Base-by-base conservation (phyloP, 2,329 filamentous ascomycete genomes). In the Colletotrichum sp. region DNA sequence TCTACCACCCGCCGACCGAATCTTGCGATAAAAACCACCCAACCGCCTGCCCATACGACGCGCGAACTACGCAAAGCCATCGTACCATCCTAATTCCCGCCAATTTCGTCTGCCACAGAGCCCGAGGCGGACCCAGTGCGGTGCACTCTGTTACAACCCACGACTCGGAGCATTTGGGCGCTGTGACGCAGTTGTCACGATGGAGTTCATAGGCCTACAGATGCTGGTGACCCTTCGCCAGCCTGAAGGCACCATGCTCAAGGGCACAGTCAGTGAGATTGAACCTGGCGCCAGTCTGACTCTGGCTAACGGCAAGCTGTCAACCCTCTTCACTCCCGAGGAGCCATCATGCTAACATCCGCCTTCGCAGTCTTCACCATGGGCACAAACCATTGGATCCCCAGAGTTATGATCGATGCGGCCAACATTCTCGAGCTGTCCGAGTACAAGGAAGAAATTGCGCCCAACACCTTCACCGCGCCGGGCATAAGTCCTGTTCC, bases 131-230 rank as follows among this genome's bases (percentile, higher is more conserved):
- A 57, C 36, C 70, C 13, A 19, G 27, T 19, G n/a, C 39, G 39
- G 59, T 73, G 39, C 49, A 69, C 44, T 67, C 73, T 69, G 65
- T 69, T n/a, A 65, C 70, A 63, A 13, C 52, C 59, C 8, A 69
- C 68, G 75, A 71, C 67, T 59, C 22, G 30, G 44, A 30, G 39
- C 55, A 69, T 69, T 57, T 77, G 32, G 61, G 66, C 72, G 52
- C 36, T 75, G 66, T 34, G 75, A 75, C 66, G 22, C 61, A 75
- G 44, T 36, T 39, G 49, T 66, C 78, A 85, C 75, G 79, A 94
- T 94, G 93, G 89, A 92, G 81, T 95, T 96, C 83, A 92, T 95
- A 81, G 95, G 95, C 77, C 90, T 95, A 83, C 92, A 93, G 76
- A 95, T 97, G 85, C 87, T 92, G 76, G 93, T 97, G 81, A 93